Conservation (phyloP, 2,329 filamentous ascomycete species). For the Seiridium cupressi region DNA sequence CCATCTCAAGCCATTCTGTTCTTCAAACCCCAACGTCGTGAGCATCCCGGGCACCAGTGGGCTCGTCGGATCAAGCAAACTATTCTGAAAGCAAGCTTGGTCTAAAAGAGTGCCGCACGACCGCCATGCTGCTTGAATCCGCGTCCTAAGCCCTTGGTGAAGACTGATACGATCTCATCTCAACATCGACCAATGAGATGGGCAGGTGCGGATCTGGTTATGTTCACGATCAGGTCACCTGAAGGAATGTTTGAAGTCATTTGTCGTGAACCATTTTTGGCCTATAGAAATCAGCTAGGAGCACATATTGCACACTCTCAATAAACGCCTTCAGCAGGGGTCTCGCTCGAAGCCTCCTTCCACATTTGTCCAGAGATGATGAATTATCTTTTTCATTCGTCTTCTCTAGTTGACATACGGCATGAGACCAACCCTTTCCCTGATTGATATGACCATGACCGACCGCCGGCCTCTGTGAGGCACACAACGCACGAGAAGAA, state of each 20-base stretch:
- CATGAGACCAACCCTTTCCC: slow-evolving; percentile 6
- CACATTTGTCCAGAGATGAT: slow-evolving; percentile 8
- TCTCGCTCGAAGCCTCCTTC: background rate
- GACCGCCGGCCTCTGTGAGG: background rate
- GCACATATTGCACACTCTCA: background rate
- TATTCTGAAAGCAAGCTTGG: no score
- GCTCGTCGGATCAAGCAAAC: no score
- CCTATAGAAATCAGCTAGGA: background rate
- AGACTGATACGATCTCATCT: no score
- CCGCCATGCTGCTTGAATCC: no score
- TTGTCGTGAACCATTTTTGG: background rate
- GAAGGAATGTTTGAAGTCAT: background rate
- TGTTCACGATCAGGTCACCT: no score
- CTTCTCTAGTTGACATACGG: slow-evolving; percentile 10
- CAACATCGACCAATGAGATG: no score
- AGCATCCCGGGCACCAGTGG: no score
- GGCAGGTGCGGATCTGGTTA: no score
- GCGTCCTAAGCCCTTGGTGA: no score
- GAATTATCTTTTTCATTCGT: slow-evolving; percentile 9
- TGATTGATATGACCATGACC: slow-evolving; percentile 3
- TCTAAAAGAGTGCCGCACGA: no score
- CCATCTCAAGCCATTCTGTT: no score
- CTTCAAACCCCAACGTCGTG: no score
- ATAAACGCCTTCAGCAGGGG: background rate
- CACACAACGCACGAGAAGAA: slow-evolving; percentile 20